These are phyloP conservation scores for Schwanniomyces occidentalis DNA, from an alignment of 805 yeast species.

Conservation along the genomic window DNA sequence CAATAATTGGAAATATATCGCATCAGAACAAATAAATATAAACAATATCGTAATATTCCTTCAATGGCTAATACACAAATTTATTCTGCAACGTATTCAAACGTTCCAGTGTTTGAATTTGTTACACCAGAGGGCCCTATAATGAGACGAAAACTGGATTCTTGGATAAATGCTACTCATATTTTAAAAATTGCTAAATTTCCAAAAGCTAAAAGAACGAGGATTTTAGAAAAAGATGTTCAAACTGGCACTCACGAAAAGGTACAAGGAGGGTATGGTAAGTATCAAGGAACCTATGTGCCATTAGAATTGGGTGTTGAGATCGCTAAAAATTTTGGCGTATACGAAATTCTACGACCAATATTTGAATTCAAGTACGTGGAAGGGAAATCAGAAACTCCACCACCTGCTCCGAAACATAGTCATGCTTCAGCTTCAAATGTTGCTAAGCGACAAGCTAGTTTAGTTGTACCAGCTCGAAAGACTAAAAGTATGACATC, in stretches of 20 bases:
- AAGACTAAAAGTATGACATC: conserved; percentile 23
- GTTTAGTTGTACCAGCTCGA: conserved; percentile 15
- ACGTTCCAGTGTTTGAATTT: conserved; percentile 69
- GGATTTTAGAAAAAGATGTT: conserved; percentile 63
- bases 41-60: no score
- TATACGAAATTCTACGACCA: conserved; percentile 57
- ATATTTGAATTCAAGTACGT: conserved; percentile 59
- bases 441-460: conserved; percentile 32
- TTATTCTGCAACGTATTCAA: conserved; percentile 73
- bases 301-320: conserved; percentile 43
- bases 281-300: conserved; percentile 54
- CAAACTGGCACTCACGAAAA: conserved; percentile 66
- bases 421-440: conserved; percentile 47
- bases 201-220: conserved; percentile 63
- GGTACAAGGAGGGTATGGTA: conserved; percentile 75
- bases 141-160: conserved; percentile 64
- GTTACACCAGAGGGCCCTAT: conserved; percentile 69
- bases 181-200: conserved; percentile 66
- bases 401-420: conserved; percentile 50
- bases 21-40: no score
- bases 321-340: conserved; percentile 40
- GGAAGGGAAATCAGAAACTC: conserved; percentile 42
- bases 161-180: conserved; percentile 73
- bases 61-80: conserved; percentile 34
- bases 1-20: no score